Percentiles rank a stretch among this genome's conserved stretches.
These are phyloP conservation scores for Cicer chorassanicum DNA, from an alignment of 306 rosid species.

Conservation along the genomic window DNA sequence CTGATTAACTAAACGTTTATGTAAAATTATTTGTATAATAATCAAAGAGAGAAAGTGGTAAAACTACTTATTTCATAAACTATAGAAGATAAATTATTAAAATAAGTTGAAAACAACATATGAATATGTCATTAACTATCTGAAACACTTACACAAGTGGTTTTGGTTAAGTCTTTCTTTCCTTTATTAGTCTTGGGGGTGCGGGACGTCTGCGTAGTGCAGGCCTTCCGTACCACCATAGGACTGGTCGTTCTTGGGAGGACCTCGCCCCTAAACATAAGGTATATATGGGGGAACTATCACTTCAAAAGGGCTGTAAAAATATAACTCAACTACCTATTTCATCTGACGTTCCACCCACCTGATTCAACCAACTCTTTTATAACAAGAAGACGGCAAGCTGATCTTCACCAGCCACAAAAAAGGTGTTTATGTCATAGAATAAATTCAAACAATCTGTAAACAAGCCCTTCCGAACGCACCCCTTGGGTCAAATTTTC, in stretches of 20 bases:
- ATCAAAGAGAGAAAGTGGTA: neutral
- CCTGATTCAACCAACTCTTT: too few relatives aligned
- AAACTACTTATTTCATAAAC: neutral
- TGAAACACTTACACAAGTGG: neutral
- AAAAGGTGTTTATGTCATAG: neutral
- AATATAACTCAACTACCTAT: too few relatives aligned
- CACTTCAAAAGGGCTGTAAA: too few relatives aligned
- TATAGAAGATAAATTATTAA: neutral
- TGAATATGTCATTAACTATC: neutral
- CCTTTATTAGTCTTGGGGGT: too few relatives aligned
- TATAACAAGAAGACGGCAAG: too few relatives aligned
- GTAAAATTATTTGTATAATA: neutral
- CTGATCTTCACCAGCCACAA: neutral
- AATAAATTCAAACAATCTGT: neutral
- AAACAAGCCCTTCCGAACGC: neutral
- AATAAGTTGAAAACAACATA: too few relatives aligned
- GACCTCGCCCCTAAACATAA: too few relatives aligned
- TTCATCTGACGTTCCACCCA: too few relatives aligned
- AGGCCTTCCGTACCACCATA: too few relatives aligned
- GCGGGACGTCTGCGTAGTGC: too few relatives aligned
- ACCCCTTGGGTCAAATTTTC: neutral
- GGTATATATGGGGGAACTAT: too few relatives aligned
- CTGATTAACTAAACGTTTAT: neutral
- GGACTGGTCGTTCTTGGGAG: too few relatives aligned
- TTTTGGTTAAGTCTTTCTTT: neutral